Evolutionary conservation across 164 flowering plant genomes (phyloP), one percentile per base, ranked within the genome.

Genomic region (Stephania cephalantha): DNA sequence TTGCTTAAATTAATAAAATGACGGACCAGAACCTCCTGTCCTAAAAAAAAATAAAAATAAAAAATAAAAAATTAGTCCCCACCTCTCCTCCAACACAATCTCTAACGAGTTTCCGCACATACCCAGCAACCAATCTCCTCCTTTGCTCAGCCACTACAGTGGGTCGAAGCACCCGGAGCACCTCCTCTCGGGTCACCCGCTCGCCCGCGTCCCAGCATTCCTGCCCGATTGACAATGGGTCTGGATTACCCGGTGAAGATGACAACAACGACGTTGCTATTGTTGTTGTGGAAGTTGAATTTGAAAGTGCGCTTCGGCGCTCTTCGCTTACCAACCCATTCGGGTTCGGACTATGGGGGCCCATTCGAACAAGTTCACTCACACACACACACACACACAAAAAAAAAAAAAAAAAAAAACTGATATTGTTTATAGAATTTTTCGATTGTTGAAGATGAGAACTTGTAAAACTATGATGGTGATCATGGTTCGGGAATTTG

Each of bases 41-140:
- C n/a, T n/a, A n/a, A n/a, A n/a, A n/a, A 25, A 25, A 25, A 25
- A 25, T 25, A 25, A 25, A 25, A 25, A 25, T 25, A 25, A 25
- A 25, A 25, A 25, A 25, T 25, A 25, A 25, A 25, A 25, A 42
- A 25, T 25, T n/a, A 74, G 70, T 67, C 17, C 81, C 73, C 72
- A 88, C 98, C 92, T 88, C 89, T 64, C 84, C 84, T 45, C 91
- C 88, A 67, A 88, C 74, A 68, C 6, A 75, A 12, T 31, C 69
- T 71, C 77, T 82, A 29, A 93, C 73, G 8, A 91, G 82, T 65
- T 89, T 61, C 84, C 88, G 92, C 35, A 93, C 85, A 73, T 88
- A 91, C 80, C 81, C 87, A 65, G 88, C 77, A 61, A 91, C 92
- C n/a, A 81, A 84, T 61, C 20, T 9, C 22, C 66, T 61, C 66